Base-by-base conservation (phyloP, 164 flowering plant species). In the Aristolochia contorta region DNA sequence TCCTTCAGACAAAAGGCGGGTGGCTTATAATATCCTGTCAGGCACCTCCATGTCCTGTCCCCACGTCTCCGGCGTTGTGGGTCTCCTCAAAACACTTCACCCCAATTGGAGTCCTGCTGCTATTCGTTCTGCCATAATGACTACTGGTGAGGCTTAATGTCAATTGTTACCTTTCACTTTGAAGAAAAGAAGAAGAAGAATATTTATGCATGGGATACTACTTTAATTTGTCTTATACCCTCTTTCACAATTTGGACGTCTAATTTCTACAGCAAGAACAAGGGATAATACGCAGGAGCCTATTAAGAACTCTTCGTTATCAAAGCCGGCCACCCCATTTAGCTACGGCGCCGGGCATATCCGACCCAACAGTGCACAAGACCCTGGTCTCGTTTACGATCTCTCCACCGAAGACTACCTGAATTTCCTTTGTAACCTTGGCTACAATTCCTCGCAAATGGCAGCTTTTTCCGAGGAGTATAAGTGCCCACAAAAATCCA, bases 31-130 rank as follows among this genome's bases (percentile, higher is more conserved):
- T 64, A 48, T 78, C 3, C 65, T 67, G 0, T 80, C 92, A 8
- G 96, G 96, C n/a, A 89, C 96, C 21, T 89, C 96, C 1, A 89
- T 89, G 96, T 80, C 96, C 6, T 84, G 91, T 59, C 96, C 96
- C 58, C 96, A 89, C 67, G 75, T 86, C 41, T 69, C 94, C 4
- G 96, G 94, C 48, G 54, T 89, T 16, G 86, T 54, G 15, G 94
- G 89, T 52, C 87, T 89, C 21, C 77, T 89, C 18, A 86, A 77
- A 67, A 77, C 85, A 8, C 82, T 83, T 6, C 67, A 89, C 62
- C 96, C 89, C 0, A 18, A 67, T 59, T 89, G 96, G 96, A 86
- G 91, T 58, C 91, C 91, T 48, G 75, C 92, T 1, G 88, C 90
- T 3, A 80, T 86, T 37, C 71, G 59, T 68, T 89, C 92, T 2